Conservation (phyloP, 2,329 filamentous ascomycete species). For the Aspergillus chevalieri region DNA sequence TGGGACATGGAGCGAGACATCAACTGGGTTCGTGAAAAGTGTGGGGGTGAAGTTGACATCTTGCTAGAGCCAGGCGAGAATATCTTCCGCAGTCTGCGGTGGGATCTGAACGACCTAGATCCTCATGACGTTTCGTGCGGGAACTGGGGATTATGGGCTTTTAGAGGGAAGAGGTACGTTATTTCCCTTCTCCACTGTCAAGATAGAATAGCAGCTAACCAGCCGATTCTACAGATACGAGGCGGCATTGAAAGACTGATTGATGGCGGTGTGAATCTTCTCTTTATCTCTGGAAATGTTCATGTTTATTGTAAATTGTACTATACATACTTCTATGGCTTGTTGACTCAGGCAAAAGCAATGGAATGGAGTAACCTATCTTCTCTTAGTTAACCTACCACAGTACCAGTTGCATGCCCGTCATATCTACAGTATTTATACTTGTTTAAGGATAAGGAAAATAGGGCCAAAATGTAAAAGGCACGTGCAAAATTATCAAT, state of each 20-base stretch:
- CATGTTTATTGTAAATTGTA: background rate
- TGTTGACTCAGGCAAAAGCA: background rate
- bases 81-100: conserved; percentile 82
- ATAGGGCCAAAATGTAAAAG: background rate
- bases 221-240: conserved; percentile 28
- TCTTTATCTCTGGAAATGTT: background rate
- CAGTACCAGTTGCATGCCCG: too few relatives aligned
- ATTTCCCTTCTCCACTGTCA: background rate
- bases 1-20: conserved; percentile 92
- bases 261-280: conserved; percentile 2
- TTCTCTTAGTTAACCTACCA: too few relatives aligned
- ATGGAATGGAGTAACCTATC: too few relatives aligned
- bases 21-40: conserved; percentile 79
- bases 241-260: conserved; percentile 27
- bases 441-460: background rate
- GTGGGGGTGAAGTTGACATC: conserved; percentile 84
- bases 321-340: background rate
- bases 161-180: conserved; percentile 86
- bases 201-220: conserved; percentile 4
- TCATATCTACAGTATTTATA: background rate
- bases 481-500: background rate
- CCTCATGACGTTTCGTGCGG: conserved; percentile 90
- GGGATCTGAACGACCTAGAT: conserved; percentile 95
- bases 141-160: conserved; percentile 96
- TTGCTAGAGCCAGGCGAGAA: conserved; percentile 92